Evolutionary conservation across 2,329 filamentous ascomycete genomes (phyloP), one percentile per base, ranked within the genome.

Genomic region (Fusarium sulawesiense): DNA sequence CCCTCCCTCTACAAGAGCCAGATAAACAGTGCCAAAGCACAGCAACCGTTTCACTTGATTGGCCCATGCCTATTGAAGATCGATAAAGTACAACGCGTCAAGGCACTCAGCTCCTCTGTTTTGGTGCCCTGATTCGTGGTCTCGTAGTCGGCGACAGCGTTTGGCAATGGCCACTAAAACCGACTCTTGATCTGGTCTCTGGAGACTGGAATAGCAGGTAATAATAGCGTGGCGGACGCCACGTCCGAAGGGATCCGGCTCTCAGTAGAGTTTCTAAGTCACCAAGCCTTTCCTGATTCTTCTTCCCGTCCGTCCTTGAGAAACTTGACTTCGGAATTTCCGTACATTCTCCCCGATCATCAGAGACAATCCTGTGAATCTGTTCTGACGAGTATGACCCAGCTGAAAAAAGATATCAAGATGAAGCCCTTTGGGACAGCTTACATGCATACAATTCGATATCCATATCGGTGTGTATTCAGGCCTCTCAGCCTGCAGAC

Each of bases 361-460:
- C 32, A 27, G 49, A 42, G 23, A 41, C 34, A 53, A n/a, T 4
- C 18, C 16, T 25, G 11, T 27, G 13, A 53, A 18, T 29, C 27
- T 27, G 49, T 41, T n/a, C 40, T 25, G 49, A 16, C 25, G 11
- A 42, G 49, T 4, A 42, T 25, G 16, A 25, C n/a, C 46, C 23
- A 56, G 23, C 57, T 55, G 46, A 47, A 63, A 41, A 41, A 49
- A 48, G 56, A 63, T 45, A 64, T 51, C 54, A 67, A 68, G 61
- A 59, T 32, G 73, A 77, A 76, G 64, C 56, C 71, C 77, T 78
- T 73, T 78, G 76, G 76, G 77, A 77, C 29, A 62, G 71, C 56
- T 61, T 53, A 50, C 42, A 60, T 49, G 71, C 56, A 58, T 53
- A 46, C 42, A 60, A 41, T 44, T 40, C 42, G 54, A 30, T 54